Percentiles rank a stretch among this genome's conserved stretches.
phyloP scores from a whole-genome alignment of 768 basidiomycete genomes.

The Cystobasidium onofrii region DNA sequence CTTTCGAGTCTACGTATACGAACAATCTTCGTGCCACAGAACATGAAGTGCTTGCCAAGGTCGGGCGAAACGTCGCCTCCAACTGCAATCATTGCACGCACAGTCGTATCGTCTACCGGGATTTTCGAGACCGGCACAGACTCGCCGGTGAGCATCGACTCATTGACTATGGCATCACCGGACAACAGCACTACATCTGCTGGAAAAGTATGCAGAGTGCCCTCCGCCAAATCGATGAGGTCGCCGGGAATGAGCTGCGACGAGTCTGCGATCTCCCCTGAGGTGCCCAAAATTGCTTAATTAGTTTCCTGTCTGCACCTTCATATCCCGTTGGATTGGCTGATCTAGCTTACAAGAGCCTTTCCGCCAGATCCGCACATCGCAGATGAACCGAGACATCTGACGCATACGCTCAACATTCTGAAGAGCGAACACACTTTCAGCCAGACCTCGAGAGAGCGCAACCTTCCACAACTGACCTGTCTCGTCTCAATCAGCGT shows the following conservation, averaged over 20 bases:
- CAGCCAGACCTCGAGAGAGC: conserved; percentile 12
- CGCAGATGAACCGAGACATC: conserved; percentile 84
- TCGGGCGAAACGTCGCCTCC: conserved; percentile 56
- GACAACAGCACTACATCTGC: conserved; percentile 86
- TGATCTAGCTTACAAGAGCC: conserved; percentile 57
- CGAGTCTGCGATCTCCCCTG: conserved; percentile 58
- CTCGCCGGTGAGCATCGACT: conserved; percentile 98
- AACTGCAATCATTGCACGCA: conserved; percentile 51
- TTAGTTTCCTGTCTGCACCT: too few relatives aligned
- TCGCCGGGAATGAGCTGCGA: conserved; percentile 81
- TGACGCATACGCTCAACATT: conserved; percentile 89
- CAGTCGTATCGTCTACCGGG: conserved; percentile 69
- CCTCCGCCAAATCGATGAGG: conserved; percentile 74
- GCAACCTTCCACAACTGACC: conserved; percentile 49
- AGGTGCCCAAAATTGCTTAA: too few relatives aligned
- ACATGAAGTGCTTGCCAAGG: conserved; percentile 72
- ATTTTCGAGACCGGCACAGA: conserved; percentile 92
- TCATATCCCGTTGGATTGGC: too few relatives aligned
- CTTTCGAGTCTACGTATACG: conserved; percentile 52
- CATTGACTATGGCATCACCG: conserved; percentile 95
- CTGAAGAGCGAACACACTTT: conserved; percentile 46
- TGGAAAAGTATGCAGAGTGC: conserved; percentile 65
- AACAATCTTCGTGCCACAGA: conserved; percentile 82
- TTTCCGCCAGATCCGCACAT: conserved; percentile 61
- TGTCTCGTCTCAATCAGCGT: conserved; percentile 88